Evolutionary conservation across 2,329 filamentous ascomycete species (phyloP), one percentile per base, ranked within the genome.

Genomic region (Colletotrichum agaves): DNA sequence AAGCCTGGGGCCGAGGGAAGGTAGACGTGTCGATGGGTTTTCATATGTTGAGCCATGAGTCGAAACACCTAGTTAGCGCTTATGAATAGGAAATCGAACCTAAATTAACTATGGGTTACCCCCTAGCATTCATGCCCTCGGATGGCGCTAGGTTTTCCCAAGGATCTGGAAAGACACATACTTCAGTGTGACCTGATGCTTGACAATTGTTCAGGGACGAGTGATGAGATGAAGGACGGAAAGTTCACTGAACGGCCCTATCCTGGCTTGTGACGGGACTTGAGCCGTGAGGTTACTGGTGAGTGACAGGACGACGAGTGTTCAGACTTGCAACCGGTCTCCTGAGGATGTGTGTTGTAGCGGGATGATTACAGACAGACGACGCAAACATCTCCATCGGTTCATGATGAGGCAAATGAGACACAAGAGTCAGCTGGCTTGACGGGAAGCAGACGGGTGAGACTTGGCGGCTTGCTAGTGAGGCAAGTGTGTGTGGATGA

Each of bases 231-330:
- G 47, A n/a, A 47, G 21, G 39, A 12, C 47, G 57, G 57, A 61
- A 21, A 61, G 57, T 47, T 65, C 31, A 39, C n/a, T 31, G 57
- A 27, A 41, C 31, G 57, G 56, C 23, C 62, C 31, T 60, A 46
- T 46, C 56, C 62, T 55, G 46, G 39, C 27, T 43, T 21, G 15
- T 49, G 21, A 39, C 43, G 47, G 49, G 33, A 33, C 23, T 37
- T 31, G 23, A 43, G 53, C 27, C 21, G 27, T n/a, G 23, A 12
- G 37, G 15, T 19, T 27, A 17, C 12, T 27, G 37, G 21, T 31
- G 41, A 58, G 23, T 37, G n/a, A 17, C 12, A n/a, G n/a, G 19
- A 47, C 31, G 39, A 47, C 4, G n/a, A 21, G 61, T 10, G 8
- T 37, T 23, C 37, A 33, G 27, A 27, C 27, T 8, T 27, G 1